Evolutionary conservation across 2,329 filamentous ascomycete species (phyloP), one percentile per base, ranked within the genome.

Genomic region (Penicillium palitans): DNA sequence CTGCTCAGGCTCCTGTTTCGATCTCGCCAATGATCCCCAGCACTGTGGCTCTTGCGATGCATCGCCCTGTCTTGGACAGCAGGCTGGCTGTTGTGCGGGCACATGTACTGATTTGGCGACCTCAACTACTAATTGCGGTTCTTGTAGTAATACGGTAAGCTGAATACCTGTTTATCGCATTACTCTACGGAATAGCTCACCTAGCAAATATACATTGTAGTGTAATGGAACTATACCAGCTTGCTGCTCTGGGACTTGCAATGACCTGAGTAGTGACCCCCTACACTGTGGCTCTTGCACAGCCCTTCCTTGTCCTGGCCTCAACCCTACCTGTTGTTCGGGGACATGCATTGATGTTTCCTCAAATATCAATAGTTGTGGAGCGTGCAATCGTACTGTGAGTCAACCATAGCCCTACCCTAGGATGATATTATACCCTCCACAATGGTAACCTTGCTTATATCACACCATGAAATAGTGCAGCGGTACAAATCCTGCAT

Each of bases 211-310:
- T 7, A 25, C 5, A 25, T 17, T 17, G 27, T 35, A 63, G 61
- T 64, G 61, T 40, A 29, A 29, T n/a, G 60, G 60, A 27, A 46
- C 47, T 10, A 41, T 58, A 13, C 25, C 58, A 45, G 48, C 54
- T 21, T 64, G 62, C 41, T 65, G 62, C 42, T 58, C 54, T 39
- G 62, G 61, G 7, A 59, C 39, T 24, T 65, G 61, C 15, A 57
- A 17, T 1, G 62, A 65, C 41, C n/a, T 61, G 1, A 49, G 41
- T 6, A 53, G 42, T 0, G 47, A 63, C 19, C 6, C 52, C 4
- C 42, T 55, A 17, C 55, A 61, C 39, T 65, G 62, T 7, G 59
- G 62, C 24, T 8, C 44, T 29, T 64, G 62, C 37, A 29, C 51
- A 12, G 42, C 53, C 6, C 7, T 57, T 3, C 62, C 60, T 17